Conservation (phyloP, 352 stramenopile species). For the Globisporangium nunn region DNA sequence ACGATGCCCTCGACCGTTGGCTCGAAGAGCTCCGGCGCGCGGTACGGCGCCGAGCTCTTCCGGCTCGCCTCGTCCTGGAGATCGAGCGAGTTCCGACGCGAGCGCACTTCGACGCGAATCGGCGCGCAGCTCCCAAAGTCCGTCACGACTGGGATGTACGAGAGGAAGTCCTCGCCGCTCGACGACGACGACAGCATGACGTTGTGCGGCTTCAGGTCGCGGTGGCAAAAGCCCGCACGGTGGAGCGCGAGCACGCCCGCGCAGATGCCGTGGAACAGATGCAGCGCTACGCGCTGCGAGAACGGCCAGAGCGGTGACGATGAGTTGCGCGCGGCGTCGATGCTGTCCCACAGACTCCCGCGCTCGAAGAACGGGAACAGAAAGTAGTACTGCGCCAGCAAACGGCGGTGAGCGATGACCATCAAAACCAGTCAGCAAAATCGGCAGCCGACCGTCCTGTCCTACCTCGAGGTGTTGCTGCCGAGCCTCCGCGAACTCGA, state of each 20-base stretch:
- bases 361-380: slow-evolving; percentile 82
- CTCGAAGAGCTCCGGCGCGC: slow-evolving; percentile 82
- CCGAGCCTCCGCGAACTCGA: slow-evolving; percentile 70
- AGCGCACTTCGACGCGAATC: slow-evolving; percentile 60
- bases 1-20: slow-evolving; percentile 49
- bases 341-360: slow-evolving; percentile 75
- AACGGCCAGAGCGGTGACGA: slow-evolving; percentile 80
- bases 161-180: slow-evolving; percentile 54
- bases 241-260: slow-evolving; percentile 69
- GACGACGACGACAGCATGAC: slow-evolving; percentile 66
- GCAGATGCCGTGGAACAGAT: slow-evolving; percentile 83
- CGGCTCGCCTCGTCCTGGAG: slow-evolving; percentile 74
- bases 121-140: slow-evolving; percentile 80
- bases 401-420: not conserved
- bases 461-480: slow-evolving; percentile 65
- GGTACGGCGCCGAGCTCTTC: slow-evolving; percentile 79
- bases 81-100: slow-evolving; percentile 63
- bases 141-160: slow-evolving; percentile 75
- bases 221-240: slow-evolving; percentile 72
- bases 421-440: too few species aligned
- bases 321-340: slow-evolving; percentile 50
- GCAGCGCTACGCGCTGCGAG: slow-evolving; percentile 67
- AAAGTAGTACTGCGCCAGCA: slow-evolving; percentile 56
- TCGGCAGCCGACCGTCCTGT: too few species aligned
- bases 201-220: slow-evolving; percentile 84